phyloP scores from a whole-genome alignment of 176 grass and related monocot species.

The Olyra latifolia region DNA sequence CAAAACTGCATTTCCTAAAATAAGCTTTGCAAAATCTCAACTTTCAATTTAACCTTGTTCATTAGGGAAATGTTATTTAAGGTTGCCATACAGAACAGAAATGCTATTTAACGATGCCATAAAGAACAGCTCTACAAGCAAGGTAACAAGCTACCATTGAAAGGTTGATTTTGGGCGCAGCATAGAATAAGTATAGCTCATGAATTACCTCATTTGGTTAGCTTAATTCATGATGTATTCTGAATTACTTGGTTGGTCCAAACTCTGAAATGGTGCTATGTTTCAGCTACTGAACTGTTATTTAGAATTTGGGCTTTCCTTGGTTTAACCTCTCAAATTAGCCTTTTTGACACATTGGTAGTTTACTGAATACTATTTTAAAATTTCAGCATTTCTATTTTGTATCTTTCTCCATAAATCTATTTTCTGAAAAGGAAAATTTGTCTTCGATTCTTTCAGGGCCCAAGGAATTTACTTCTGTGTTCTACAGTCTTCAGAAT shows the following conservation, averaged over 20 bases:
- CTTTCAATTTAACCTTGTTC: neutral
- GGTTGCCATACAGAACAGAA: too few species aligned
- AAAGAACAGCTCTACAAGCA: neutral
- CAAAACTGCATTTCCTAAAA: neutral
- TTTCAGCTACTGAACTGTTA: neutral
- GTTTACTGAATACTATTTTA: neutral
- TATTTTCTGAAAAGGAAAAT: slow-evolving; percentile 8
- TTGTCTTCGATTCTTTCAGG: slow-evolving; percentile 45
- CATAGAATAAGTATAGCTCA: neutral
- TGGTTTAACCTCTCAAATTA: neutral
- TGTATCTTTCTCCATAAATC: neutral
- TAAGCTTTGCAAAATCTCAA: neutral
- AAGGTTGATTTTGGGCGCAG: neutral
- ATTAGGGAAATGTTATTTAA: neutral
- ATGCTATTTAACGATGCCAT: neutral
- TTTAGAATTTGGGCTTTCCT: neutral
- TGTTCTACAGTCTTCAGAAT: slow-evolving; percentile 97
- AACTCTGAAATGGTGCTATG: neutral
- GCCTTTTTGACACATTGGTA: neutral
- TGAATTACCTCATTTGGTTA: too few species aligned
- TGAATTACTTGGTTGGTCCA: neutral
- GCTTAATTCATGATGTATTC: neutral
- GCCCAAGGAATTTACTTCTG: slow-evolving; percentile 83
- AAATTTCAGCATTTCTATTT: neutral
- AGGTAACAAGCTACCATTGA: neutral